These are phyloP conservation scores for Penicillium coffeae DNA, from an alignment of 495 filamentous ascomycete genomes.

Conservation along the genomic window DNA sequence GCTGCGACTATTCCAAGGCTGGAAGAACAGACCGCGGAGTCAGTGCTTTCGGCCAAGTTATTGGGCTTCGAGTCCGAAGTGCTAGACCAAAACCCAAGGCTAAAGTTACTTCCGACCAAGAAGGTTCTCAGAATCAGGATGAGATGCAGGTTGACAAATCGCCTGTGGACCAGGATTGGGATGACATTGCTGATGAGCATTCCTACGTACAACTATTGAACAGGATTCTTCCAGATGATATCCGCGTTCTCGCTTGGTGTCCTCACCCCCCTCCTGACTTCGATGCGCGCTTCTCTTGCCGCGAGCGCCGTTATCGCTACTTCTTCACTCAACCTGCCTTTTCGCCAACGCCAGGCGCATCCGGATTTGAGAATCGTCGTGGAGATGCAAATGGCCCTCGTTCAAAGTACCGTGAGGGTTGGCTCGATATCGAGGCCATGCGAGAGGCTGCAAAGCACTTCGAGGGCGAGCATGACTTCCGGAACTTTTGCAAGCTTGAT, in stretches of 20 bases:
- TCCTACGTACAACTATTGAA: conserved; percentile 80
- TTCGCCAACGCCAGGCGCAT: conserved; percentile 48
- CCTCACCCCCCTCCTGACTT: conserved; percentile 73
- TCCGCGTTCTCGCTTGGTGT: conserved; percentile 90
- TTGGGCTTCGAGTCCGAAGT: conserved; percentile 77
- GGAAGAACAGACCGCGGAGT: conserved; percentile 90
- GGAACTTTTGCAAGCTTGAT: conserved; percentile 95
- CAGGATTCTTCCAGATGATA: conserved; percentile 81
- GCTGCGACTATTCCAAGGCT: conserved; percentile 87
- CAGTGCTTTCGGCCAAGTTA: conserved; percentile 94
- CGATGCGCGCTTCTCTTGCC: conserved; percentile 89
- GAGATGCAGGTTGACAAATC: conserved; percentile 22
- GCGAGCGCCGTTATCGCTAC: conserved; percentile 84
- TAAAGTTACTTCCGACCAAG: conserved; percentile 12
- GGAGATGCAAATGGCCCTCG: conserved; percentile 18
- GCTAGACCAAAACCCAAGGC: conserved; percentile 51
- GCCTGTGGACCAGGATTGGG: conserved; percentile 50
- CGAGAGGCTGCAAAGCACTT: conserved; percentile 70
- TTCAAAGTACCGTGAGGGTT: conserved; percentile 46
- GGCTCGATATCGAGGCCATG: conserved; percentile 85
- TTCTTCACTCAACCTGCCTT: conserved; percentile 96
- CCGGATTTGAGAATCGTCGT: conserved; percentile 29
- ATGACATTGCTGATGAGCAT: conserved; percentile 76
- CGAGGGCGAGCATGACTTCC: conserved; percentile 85
- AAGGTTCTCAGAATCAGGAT: conserved; percentile 12